Conservation (phyloP, 2,329 filamentous ascomycete genomes). For the Bipolaris oryzae region DNA sequence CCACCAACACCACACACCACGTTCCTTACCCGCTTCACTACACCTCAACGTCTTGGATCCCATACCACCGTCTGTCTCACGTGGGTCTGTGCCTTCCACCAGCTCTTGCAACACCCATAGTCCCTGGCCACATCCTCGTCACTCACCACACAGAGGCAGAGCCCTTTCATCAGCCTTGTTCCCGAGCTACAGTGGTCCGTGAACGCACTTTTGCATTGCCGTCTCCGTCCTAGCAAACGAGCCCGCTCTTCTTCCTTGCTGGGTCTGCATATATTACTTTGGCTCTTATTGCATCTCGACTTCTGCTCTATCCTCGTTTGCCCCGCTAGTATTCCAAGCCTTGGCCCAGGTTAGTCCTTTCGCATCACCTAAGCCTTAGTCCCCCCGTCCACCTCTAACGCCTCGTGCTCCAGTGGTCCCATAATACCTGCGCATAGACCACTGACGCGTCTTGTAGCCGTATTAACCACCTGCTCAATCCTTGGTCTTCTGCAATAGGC, state of each 20-base stretch:
- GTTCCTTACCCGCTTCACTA: slow-evolving; percentile 8
- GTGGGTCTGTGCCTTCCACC: slow-evolving; percentile 28
- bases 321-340: slow-evolving; percentile 4
- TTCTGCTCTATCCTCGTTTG: slow-evolving; percentile 22
- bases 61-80: slow-evolving; percentile 15
- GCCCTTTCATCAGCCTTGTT: slow-evolving; percentile 32
- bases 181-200: slow-evolving; percentile 30
- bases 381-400: slow-evolving; percentile 15
- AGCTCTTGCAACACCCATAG: slow-evolving; percentile 17
- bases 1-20: slow-evolving; percentile 6
- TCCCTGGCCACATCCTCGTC: slow-evolving; percentile 35
- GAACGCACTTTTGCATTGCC: slow-evolving; percentile 31
- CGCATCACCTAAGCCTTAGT: slow-evolving; percentile 13
- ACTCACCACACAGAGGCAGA: slow-evolving; percentile 29
- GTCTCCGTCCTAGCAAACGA: slow-evolving; percentile 31
- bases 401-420: slow-evolving; percentile 24
- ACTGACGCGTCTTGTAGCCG: slow-evolving; percentile 10
- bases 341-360: slow-evolving; percentile 15
- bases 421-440: slow-evolving; percentile 12
- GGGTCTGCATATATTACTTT: slow-evolving; percentile 44
- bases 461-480: slow-evolving; percentile 27
- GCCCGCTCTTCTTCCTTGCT: slow-evolving; percentile 29
- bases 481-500: slow-evolving; percentile 28
- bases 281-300: slow-evolving; percentile 30
- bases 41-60: slow-evolving; percentile 5